Conservation (phyloP, 2,329 filamentous ascomycete species). For the Botryotinia calthae region DNA sequence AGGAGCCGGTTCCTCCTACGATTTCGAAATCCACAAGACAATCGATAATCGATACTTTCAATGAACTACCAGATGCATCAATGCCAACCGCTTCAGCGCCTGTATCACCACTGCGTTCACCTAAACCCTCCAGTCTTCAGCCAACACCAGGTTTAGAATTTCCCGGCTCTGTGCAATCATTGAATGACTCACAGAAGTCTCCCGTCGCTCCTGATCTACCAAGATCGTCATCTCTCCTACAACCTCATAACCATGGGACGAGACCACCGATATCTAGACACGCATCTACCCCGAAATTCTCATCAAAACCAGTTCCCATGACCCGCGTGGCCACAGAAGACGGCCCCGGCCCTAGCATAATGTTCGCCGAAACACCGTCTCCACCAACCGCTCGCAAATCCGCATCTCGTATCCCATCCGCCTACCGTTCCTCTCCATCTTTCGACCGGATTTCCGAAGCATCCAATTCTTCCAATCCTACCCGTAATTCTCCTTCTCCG, state of each 20-base stretch:
- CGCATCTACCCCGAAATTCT: conserved; percentile 38
- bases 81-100: conserved; percentile 4
- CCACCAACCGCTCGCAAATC: conserved; percentile 28
- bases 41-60: conserved; percentile 4
- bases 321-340: conserved; percentile 57
- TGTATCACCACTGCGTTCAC: conserved; percentile 13
- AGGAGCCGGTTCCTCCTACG: conserved; percentile 32
- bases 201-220: conserved; percentile 58
- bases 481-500: conserved; percentile 33
- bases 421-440: conserved; percentile 28
- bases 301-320: conserved; percentile 27
- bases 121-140: conserved; percentile 20
- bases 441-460: conserved; percentile 50
- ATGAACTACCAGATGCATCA: background rate
- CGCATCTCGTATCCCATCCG: conserved; percentile 33
- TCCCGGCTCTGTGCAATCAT: conserved; percentile 37
- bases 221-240: conserved; percentile 29
- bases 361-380: conserved; percentile 47
- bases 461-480: conserved; percentile 42
- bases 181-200: conserved; percentile 69
- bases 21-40: conserved; percentile 23
- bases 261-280: conserved; percentile 41
- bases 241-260: conserved; percentile 54
- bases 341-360: conserved; percentile 66
- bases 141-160: conserved; percentile 25